phyloP scores from a whole-genome alignment of 2,329 filamentous ascomycete genomes.

The Pseudopyrenochaeta lycopersici region DNA sequence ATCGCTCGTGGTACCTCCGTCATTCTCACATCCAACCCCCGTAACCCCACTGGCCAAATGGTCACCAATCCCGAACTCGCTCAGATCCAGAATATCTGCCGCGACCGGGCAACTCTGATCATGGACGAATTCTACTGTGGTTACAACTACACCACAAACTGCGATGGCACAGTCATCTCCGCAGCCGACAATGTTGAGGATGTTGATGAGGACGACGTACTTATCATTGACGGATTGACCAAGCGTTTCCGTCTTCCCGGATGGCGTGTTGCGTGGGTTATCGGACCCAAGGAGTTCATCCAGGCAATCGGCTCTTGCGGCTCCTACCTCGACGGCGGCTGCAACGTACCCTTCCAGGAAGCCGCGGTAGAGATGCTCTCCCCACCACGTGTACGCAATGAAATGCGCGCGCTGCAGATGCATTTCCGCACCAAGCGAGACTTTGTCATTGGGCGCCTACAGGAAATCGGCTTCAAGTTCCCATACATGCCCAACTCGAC shows the following conservation, averaged over 20 bases:
- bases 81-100: conserved; percentile 91
- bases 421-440: conserved; percentile 96
- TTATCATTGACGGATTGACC: conserved; percentile 94
- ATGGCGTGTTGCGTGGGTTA: conserved; percentile 96
- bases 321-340: conserved; percentile 92
- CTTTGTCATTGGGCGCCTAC: conserved; percentile 82
- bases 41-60: conserved; percentile 92
- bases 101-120: conserved; percentile 88
- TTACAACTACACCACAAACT: conserved; percentile 94
- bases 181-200: conserved; percentile 90
- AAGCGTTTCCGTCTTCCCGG: conserved; percentile 96
- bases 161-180: conserved; percentile 88
- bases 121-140: conserved; percentile 93
- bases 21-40: conserved; percentile 92
- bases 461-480: conserved; percentile 87
- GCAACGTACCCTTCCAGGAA: conserved; percentile 95
- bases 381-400: conserved; percentile 77
- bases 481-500: conserved; percentile 84
- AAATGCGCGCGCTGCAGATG: conserved; percentile 88
- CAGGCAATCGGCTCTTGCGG: conserved; percentile 91
- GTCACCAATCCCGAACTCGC: conserved; percentile 84
- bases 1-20: conserved; percentile 81
- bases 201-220: conserved; percentile 79
- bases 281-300: conserved; percentile 96
- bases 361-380: conserved; percentile 94